These are phyloP conservation scores for Eucalyptus sp. DNA, from an alignment of 345 rosid genomes.

Conservation along the genomic window DNA sequence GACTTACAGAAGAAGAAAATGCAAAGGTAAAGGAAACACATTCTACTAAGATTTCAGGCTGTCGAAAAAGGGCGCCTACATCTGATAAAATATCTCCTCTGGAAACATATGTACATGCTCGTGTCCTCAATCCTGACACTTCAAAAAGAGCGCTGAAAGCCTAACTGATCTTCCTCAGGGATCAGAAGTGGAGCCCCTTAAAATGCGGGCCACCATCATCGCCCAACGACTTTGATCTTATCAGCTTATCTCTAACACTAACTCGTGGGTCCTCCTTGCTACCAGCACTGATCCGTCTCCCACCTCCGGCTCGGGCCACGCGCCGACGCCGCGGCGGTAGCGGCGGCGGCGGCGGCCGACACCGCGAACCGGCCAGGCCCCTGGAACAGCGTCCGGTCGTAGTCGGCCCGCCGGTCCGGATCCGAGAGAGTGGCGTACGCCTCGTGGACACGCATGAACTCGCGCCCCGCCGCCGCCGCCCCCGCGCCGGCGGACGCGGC, in stretches of 20 bases:
- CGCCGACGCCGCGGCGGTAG: conserved; percentile 5
- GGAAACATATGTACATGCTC: neutral
- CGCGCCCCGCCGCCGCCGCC: conserved; percentile 5
- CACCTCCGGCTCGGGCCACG: conserved; percentile 20
- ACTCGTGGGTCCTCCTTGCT: neutral
- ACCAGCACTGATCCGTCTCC: conserved; percentile 85
- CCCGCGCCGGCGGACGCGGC: conserved; percentile 2
- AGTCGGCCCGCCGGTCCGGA: conserved; percentile 48
- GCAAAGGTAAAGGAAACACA: neutral
- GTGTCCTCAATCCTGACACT: neutral
- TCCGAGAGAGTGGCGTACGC: conserved; percentile 62
- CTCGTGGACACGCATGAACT: conserved; percentile 48
- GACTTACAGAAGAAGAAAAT: neutral
- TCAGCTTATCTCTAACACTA: neutral
- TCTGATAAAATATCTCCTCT: neutral
- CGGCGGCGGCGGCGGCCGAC: conserved; percentile 6
- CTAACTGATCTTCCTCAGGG: neutral
- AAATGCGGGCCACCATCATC: neutral
- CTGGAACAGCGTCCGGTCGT: conserved; percentile 27
- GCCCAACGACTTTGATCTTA: neutral
- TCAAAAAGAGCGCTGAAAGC: neutral
- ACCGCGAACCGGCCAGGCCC: conserved; percentile 4
- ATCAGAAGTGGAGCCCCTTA: neutral
- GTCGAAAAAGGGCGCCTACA: neutral
- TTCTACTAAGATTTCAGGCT: neutral